A percentile compares a stretch with the other conserved stretches of the same genome.
Evolutionary conservation across 331 rosid genomes (phyloP).

Genomic region (Ulmus americana): DNA sequence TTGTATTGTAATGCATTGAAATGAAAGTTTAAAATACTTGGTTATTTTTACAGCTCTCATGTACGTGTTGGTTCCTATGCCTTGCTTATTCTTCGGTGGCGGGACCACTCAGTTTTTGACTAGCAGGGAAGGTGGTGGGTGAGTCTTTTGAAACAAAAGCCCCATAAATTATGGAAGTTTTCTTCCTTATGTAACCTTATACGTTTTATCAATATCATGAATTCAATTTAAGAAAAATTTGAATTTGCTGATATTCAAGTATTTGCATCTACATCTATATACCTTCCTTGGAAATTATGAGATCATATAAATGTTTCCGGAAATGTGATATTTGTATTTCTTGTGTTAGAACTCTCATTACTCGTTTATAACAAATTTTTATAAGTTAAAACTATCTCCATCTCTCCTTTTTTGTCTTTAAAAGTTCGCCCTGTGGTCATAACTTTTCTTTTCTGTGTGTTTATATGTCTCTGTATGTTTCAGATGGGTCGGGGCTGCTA

Average conservation of each 20-base stretch:
- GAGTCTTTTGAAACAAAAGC: slow-evolving; percentile 29
- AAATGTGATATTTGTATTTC: background rate
- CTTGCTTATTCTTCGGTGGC: slow-evolving; percentile 94
- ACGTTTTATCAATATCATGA: background rate
- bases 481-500: slow-evolving; percentile 96
- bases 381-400: background rate
- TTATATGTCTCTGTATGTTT: slow-evolving; percentile 15
- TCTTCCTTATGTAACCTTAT: background rate
- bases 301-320: too few species aligned
- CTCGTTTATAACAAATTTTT: background rate
- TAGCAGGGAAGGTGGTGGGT: slow-evolving; percentile 93
- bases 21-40: slow-evolving; percentile 2
- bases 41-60: slow-evolving; percentile 73
- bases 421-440: background rate
- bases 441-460: background rate
- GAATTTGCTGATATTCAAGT: background rate
- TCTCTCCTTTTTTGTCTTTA: background rate
- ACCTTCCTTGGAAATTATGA: too few species aligned
- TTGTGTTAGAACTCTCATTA: background rate
- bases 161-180: background rate
- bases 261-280: background rate
- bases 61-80: slow-evolving; percentile 95
- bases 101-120: slow-evolving; percentile 78
- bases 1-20: background rate
- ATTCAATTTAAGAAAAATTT: background rate